Evolutionary conservation across 1,284 basidiomycete species (phyloP).

Genomic region (Anthracocystis setariae): DNA sequence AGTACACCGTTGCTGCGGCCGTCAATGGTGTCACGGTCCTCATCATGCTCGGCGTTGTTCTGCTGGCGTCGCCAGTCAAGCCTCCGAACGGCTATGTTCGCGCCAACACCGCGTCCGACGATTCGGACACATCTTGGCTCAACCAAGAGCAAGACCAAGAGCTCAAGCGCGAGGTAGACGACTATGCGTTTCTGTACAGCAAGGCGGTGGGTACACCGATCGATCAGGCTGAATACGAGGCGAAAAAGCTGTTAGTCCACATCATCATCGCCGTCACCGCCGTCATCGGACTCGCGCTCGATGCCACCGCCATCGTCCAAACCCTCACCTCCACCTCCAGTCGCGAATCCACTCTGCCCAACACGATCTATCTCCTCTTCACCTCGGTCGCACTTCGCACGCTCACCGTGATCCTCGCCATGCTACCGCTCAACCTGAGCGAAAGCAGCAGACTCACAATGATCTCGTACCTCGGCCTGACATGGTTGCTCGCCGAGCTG

Average conservation of each 20-base stretch:
- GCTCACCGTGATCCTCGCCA: constrained; percentile 17
- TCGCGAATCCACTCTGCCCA: not conserved
- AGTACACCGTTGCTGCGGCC: constrained; percentile 13
- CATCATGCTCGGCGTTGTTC: constrained; percentile 10
- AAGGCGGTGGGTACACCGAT: constrained; percentile 25
- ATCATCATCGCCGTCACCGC: constrained; percentile 16
- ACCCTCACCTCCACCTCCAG: not conserved
- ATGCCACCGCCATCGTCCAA: constrained; percentile 20
- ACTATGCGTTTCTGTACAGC: constrained; percentile 15
- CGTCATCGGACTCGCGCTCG: constrained; percentile 28
- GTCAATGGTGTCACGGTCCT: constrained; percentile 3
- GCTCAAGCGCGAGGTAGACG: constrained; percentile 18
- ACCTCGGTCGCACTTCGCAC: constrained; percentile 18
- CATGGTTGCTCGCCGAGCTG: constrained; percentile 19
- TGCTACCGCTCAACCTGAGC: constrained; percentile 19
- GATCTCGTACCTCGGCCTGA: constrained; percentile 10
- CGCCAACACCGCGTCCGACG: not conserved
- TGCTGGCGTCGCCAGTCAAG: not conserved
- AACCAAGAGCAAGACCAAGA: not conserved
- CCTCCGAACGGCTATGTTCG: constrained; percentile 6
- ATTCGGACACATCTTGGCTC: constrained; percentile 1
- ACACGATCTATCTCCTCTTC: constrained; percentile 6
- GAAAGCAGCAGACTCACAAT: constrained; percentile 12
- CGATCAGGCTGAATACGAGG: constrained; percentile 9
- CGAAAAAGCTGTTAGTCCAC: constrained; percentile 11